Conservation (phyloP, 805 yeast genomes). For the Candida easanensis region DNA sequence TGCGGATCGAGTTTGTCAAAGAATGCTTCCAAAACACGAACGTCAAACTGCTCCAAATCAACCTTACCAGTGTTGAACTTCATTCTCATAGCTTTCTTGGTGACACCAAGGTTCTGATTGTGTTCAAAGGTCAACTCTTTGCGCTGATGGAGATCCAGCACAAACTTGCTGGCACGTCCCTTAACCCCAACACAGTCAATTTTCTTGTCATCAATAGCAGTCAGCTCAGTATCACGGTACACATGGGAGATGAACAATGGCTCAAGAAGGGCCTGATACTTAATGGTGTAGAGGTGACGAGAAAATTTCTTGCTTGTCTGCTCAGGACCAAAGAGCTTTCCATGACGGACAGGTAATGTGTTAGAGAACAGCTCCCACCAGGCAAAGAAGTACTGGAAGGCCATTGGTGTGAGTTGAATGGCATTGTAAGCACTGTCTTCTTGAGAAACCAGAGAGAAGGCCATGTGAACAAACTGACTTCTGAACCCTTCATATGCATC, state of each 20-base stretch:
- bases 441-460: slow-evolving; percentile 51
- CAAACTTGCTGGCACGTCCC: slow-evolving; percentile 51
- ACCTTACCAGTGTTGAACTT: slow-evolving; percentile 67
- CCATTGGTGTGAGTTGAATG: slow-evolving; percentile 71
- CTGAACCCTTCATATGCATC: slow-evolving; percentile 83
- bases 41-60: slow-evolving; percentile 51
- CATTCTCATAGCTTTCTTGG: slow-evolving; percentile 49
- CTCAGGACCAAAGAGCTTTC: slow-evolving; percentile 60
- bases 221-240: slow-evolving; percentile 48
- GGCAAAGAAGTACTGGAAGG: slow-evolving; percentile 61
- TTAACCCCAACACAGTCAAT: slow-evolving; percentile 64
- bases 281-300: slow-evolving; percentile 68
- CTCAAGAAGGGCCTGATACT: slow-evolving; percentile 69
- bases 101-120: slow-evolving; percentile 45
- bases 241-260: slow-evolving; percentile 77
- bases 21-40: slow-evolving; percentile 51
- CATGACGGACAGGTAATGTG: slow-evolving; percentile 75
- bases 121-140: slow-evolving; percentile 44
- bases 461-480: slow-evolving; percentile 76
- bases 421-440: slow-evolving; percentile 53
- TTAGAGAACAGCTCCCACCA: slow-evolving; percentile 93
- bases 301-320: slow-evolving; percentile 67
- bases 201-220: slow-evolving; percentile 38
- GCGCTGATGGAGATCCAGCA: slow-evolving; percentile 66
- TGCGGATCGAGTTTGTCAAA: slow-evolving; percentile 32